These are phyloP conservation scores for Cardamine chenopodiifolia DNA, from an alignment of 345 rosid genomes.

Conservation along the genomic window DNA sequence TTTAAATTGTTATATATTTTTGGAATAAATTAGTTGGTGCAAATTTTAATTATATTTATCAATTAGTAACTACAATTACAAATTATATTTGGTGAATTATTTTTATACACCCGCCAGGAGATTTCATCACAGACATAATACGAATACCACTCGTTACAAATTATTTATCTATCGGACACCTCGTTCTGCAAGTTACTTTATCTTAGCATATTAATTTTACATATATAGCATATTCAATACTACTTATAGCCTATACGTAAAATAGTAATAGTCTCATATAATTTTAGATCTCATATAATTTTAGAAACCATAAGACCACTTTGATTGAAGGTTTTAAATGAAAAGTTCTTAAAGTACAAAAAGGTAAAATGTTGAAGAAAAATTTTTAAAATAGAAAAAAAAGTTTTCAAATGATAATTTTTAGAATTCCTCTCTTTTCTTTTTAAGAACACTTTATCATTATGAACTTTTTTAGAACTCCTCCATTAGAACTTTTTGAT, in stretches of 20 bases:
- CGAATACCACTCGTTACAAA: not conserved
- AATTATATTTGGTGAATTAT: not conserved
- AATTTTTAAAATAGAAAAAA: no score
- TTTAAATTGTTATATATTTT: not conserved
- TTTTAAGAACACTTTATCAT: no score
- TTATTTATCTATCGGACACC: not conserved
- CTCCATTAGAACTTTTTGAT: no score
- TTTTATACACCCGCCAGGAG: not conserved
- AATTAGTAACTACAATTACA: not conserved
- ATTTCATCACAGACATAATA: not conserved
- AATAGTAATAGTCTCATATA: conserved; percentile 12
- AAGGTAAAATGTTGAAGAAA: no score
- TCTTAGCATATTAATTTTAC: not conserved
- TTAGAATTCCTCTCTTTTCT: no score
- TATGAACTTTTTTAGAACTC: no score
- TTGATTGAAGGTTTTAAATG: no score
- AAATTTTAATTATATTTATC: not conserved
- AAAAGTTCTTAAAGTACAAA: no score
- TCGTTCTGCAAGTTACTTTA: not conserved
- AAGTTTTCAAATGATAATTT: no score
- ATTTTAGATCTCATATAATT: conserved; percentile 17
- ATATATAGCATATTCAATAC: not conserved
- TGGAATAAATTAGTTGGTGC: not conserved
- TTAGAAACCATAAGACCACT: conserved; percentile 26
- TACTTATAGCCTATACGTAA: conserved; percentile 9